Percentiles rank a stretch among this genome's conserved stretches.
These are phyloP conservation scores for Aspergillus bridgeri DNA, from an alignment of 495 filamentous ascomycete species.

Conservation along the genomic window DNA sequence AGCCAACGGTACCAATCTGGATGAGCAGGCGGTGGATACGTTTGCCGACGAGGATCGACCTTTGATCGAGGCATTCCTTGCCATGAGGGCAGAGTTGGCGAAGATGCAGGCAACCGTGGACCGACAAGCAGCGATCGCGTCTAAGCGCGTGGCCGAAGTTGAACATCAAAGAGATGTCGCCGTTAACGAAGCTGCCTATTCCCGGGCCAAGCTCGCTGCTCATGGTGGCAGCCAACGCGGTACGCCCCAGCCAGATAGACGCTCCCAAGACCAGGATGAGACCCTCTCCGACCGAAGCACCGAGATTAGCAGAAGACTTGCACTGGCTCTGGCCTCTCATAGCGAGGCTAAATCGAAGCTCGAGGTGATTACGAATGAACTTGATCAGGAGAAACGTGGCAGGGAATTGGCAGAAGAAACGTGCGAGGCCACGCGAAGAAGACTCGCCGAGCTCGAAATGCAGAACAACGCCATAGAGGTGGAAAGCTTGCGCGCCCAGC, in stretches of 20 bases:
- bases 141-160: constrained; percentile 84
- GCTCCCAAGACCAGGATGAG: constrained; percentile 52
- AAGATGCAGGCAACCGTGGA: constrained; percentile 80
- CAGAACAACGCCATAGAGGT: constrained; percentile 77
- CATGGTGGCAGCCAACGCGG: constrained; percentile 68
- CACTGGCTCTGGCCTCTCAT: constrained; percentile 71
- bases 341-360: constrained; percentile 69
- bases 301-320: constrained; percentile 80
- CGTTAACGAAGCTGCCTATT: constrained; percentile 88
- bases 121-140: constrained; percentile 76
- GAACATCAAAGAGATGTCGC: constrained; percentile 92
- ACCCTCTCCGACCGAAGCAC: constrained; percentile 60
- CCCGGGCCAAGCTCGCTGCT: constrained; percentile 87
- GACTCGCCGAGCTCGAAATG: constrained; percentile 81
- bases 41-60: constrained; percentile 89
- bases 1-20: constrained; percentile 68
- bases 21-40: constrained; percentile 68
- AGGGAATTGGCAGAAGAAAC: constrained; percentile 86
- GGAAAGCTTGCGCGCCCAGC: constrained; percentile 77
- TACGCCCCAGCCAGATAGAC: constrained; percentile 65
- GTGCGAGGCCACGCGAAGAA: constrained; percentile 73
- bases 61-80: constrained; percentile 85
- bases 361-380: constrained; percentile 61
- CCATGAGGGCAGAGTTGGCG: constrained; percentile 78
- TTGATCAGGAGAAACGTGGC: constrained; percentile 75